Evolutionary conservation across 805 yeast species (phyloP), one percentile per base, ranked within the genome.

Genomic region (Kazachstania psychrophila): DNA sequence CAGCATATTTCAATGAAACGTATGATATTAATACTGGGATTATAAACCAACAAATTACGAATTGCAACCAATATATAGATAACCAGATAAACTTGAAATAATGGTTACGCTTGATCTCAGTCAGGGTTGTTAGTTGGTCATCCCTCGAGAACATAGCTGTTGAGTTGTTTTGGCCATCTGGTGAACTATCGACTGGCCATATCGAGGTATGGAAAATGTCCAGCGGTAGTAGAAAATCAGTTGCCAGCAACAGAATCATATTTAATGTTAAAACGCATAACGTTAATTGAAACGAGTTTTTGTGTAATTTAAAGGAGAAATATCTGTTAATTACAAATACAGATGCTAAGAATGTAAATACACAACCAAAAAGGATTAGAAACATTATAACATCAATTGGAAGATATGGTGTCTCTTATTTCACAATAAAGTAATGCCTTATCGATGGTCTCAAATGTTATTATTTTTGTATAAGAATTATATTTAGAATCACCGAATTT

Each of bases 21-120:
- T 52, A 58, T n/a, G 61, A 55, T 16, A 58, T 54, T 33, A 52
- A 33, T 3, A 55, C 51, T 5, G 62, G 62, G 10, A 58, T 41
- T 17, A 52, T 34, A 22, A 55, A 44, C 62, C 62, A 58, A 33
- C 60, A 56, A 2, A 55, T 28, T 2, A 48, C 34, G 31, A 56
- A 58, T 37, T 58, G 57, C 6, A 44, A 28, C 59, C 58, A 55
- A 37, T 56, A 58, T 4, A 56, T 45, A 11, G 44, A 18, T 13
- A 46, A 28, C 62, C 62, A 57, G 6, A 47, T 28, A 6, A 41
- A 13, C 17, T 46, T 40, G 22, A 48, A 44, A 28, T 43, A 42
- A 22, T 41, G 48, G 23, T 13, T 23, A 15, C 5, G 16, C 20
- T 12, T n/a, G 11, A 16, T 26, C 16, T 16, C 31, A 28, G 14